Evolutionary conservation across 2,329 filamentous ascomycete species (phyloP).

Genomic region (Aureobasidium sp.): DNA sequence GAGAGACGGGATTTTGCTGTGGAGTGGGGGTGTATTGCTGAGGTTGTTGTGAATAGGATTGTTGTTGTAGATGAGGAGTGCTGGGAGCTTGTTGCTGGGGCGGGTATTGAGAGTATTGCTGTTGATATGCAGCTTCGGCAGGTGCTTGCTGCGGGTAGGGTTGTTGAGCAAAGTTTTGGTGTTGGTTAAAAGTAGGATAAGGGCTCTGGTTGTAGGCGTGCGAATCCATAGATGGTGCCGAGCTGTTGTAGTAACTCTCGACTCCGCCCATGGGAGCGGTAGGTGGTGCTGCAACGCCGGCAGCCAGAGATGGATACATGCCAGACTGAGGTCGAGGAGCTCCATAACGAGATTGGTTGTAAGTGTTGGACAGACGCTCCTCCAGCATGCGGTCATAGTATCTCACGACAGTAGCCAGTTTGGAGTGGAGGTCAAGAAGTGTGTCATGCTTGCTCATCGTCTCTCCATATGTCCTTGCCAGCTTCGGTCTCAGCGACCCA

Average conservation of each 20-base stretch:
- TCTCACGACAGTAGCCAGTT: constrained; percentile 88
- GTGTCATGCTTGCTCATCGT: constrained; percentile 99
- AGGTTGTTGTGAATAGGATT: constrained; percentile 13
- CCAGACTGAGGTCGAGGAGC: constrained; percentile 40
- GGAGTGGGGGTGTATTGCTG: constrained; percentile 19
- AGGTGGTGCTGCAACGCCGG: constrained; percentile 33
- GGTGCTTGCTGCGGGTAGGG: constrained; percentile 26
- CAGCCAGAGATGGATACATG: constrained; percentile 64
- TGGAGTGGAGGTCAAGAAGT: constrained; percentile 85
- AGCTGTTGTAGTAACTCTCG: constrained; percentile 76
- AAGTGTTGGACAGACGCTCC: constrained; percentile 85
- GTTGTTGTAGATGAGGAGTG: constrained; percentile 18
- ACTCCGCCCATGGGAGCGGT: constrained; percentile 41
- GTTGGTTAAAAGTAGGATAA: constrained; percentile 38
- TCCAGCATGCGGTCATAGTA: constrained; percentile 99
- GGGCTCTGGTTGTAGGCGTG: constrained; percentile 43
- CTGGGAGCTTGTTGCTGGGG: constrained; percentile 14
- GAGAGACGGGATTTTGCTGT: constrained; percentile 24
- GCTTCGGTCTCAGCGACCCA: constrained; percentile 81
- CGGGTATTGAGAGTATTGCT: constrained; percentile 25
- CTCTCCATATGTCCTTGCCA: constrained; percentile 92
- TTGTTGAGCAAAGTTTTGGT: constrained; percentile 29
- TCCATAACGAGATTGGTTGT: constrained; percentile 59
- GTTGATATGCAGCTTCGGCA: constrained; percentile 16
- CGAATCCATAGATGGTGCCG: constrained; percentile 40